A percentile compares a stretch with the other conserved stretches of the same genome.
These are phyloP conservation scores for Epicoccum nigrum DNA, from an alignment of 2,329 filamentous ascomycete genomes.

Conservation along the genomic window DNA sequence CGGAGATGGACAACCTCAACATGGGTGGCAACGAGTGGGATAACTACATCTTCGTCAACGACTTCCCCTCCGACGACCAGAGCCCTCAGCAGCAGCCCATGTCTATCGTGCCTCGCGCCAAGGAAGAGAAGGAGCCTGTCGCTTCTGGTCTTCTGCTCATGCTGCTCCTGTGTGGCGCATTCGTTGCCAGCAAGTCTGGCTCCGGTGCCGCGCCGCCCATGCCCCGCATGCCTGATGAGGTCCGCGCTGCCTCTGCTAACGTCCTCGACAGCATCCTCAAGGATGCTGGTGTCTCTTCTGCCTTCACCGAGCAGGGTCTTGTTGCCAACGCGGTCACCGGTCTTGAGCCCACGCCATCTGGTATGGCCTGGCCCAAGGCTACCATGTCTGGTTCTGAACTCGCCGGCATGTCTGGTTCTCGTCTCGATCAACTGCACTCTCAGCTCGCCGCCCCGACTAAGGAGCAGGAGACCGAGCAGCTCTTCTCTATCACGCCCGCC, in stretches of 20 bases:
- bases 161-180: constrained; percentile 95
- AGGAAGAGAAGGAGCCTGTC: constrained; percentile 63
- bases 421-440: constrained; percentile 50
- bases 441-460: constrained; percentile 67
- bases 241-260: constrained; percentile 77
- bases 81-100: constrained; percentile 46
- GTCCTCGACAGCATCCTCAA: constrained; percentile 83
- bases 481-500: constrained; percentile 82
- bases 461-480: constrained; percentile 85
- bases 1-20: constrained; percentile 81
- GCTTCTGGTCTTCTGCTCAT: constrained; percentile 87
- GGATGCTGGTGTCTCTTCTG: constrained; percentile 68
- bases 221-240: constrained; percentile 78
- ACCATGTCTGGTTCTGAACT: constrained; percentile 47
- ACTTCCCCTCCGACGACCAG: constrained; percentile 66
- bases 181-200: constrained; percentile 86
- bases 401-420: constrained; percentile 43
- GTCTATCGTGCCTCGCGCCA: constrained; percentile 51
- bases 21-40: constrained; percentile 83
- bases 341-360: constrained; percentile 48
- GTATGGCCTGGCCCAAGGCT: constrained; percentile 46
- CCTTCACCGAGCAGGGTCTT: constrained; percentile 44
- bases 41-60: constrained; percentile 76
- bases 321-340: constrained; percentile 61
- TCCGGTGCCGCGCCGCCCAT: constrained; percentile 73